Conservation (phyloP, 805 yeast species). For the Myxozyma kluyveri region DNA sequence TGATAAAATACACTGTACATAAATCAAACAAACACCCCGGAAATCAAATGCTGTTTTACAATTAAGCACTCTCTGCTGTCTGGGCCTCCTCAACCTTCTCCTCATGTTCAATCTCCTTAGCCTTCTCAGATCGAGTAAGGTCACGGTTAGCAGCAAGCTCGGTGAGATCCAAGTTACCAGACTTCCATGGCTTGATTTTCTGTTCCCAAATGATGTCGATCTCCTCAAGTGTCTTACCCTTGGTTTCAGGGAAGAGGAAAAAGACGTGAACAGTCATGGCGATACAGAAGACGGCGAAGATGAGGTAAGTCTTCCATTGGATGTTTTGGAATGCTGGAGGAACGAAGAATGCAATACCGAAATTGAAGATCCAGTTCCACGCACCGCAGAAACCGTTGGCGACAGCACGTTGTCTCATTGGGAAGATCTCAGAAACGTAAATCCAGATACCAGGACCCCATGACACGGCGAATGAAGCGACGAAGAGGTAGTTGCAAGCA, state of each 20-base stretch:
- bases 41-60: too few relatives aligned
- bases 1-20: too few relatives aligned
- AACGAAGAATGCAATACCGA: slow-evolving; percentile 51
- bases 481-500: slow-evolving; percentile 54
- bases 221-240: slow-evolving; percentile 68
- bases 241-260: slow-evolving; percentile 68
- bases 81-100: slow-evolving; percentile 2
- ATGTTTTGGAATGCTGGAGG: slow-evolving; percentile 49
- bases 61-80: too few relatives aligned
- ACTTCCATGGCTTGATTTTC: slow-evolving; percentile 30
- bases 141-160: slow-evolving; percentile 15
- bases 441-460: slow-evolving; percentile 58
- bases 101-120: slow-evolving; percentile 8
- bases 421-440: slow-evolving; percentile 64
- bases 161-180: slow-evolving; percentile 18
- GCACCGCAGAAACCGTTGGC: slow-evolving; percentile 58
- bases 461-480: slow-evolving; percentile 52
- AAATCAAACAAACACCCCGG: too few relatives aligned
- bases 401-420: slow-evolving; percentile 63
- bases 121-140: slow-evolving; percentile 7
- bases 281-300: slow-evolving; percentile 54
- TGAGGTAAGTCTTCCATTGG: slow-evolving; percentile 57
- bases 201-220: slow-evolving; percentile 54
- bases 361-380: slow-evolving; percentile 65
- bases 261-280: slow-evolving; percentile 47